Conservation (phyloP, 495 filamentous ascomycete species). For the Trichoderma reesei region DNA sequence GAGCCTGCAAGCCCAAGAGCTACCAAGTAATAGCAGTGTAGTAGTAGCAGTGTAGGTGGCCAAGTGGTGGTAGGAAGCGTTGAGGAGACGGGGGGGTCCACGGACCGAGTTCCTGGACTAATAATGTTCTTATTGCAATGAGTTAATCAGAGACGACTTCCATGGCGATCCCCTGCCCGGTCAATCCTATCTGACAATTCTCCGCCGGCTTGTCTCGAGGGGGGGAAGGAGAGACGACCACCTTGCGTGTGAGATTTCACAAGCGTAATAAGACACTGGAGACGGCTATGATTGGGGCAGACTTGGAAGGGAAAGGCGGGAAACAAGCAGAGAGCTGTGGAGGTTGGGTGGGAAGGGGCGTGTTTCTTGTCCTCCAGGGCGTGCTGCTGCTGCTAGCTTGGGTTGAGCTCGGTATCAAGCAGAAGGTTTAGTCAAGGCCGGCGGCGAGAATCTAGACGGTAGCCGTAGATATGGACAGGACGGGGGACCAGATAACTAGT, state of each 20-base stretch:
- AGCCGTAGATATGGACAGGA: neutral
- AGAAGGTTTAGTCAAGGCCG: neutral
- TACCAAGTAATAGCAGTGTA: neutral
- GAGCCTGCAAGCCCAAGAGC: neutral
- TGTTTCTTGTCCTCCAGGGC: constrained; percentile 1
- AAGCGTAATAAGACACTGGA: constrained; percentile 9
- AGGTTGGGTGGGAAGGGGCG: constrained; percentile 5
- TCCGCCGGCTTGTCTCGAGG: constrained; percentile 1
- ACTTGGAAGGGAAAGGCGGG: constrained; percentile 1
- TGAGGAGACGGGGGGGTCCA: constrained; percentile 20
- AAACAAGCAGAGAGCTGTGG: constrained; percentile 2
- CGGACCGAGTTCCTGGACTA: constrained; percentile 21
- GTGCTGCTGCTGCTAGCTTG: neutral
- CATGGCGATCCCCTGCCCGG: constrained; percentile 4
- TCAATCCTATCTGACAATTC: constrained; percentile 9
- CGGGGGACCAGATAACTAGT: neutral
- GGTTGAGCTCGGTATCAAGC: neutral
- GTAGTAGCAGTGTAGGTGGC: constrained; percentile 14
- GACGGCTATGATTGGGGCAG: constrained; percentile 8
- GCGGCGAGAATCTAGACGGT: neutral
- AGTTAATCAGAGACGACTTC: constrained; percentile 4
- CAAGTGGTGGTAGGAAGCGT: constrained; percentile 23
- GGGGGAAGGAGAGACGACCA: neutral
- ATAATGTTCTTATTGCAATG: constrained; percentile 7
- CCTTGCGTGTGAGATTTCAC: constrained; percentile 4